These are phyloP conservation scores for Staphylotrichum longicolle DNA, from an alignment of 495 filamentous ascomycete species.

Conservation along the genomic window DNA sequence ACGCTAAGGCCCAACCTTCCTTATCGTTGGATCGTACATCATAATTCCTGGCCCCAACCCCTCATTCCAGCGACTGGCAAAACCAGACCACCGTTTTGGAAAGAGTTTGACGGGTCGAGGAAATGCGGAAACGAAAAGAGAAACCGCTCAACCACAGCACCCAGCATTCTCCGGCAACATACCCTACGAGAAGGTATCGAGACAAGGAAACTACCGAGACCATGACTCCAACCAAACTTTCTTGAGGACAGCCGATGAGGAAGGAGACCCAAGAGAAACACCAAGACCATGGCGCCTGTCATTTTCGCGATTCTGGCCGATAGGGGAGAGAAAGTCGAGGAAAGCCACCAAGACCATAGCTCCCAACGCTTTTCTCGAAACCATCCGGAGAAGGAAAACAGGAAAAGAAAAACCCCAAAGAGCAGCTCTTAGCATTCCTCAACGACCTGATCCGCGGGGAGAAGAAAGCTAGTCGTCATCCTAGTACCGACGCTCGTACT, in stretches of 20 bases:
- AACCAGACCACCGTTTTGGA: neutral
- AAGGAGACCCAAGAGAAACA: neutral
- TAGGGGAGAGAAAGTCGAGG: neutral
- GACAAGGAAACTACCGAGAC: too few relatives aligned
- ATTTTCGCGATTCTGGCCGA: neutral
- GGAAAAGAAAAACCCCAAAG: neutral
- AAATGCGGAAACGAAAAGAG: neutral
- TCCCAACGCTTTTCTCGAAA: too few relatives aligned
- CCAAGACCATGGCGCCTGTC: neutral
- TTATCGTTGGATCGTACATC: conserved; percentile 8
- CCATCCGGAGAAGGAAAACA: too few relatives aligned
- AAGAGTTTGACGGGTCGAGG: neutral
- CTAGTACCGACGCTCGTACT: conserved; percentile 51
- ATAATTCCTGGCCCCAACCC: neutral
- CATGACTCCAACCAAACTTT: too few relatives aligned
- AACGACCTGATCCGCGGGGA: neutral
- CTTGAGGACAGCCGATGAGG: too few relatives aligned
- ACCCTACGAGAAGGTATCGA: too few relatives aligned
- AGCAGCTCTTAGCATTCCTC: neutral
- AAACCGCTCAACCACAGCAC: neutral
- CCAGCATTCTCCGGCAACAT: neutral
- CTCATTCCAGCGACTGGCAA: neutral
- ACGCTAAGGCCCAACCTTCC: neutral
- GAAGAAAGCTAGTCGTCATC: neutral
- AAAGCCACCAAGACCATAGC: neutral